Base-by-base conservation (phyloP, 176 grass and related monocot species). In the Elymus sibiricus region DNA sequence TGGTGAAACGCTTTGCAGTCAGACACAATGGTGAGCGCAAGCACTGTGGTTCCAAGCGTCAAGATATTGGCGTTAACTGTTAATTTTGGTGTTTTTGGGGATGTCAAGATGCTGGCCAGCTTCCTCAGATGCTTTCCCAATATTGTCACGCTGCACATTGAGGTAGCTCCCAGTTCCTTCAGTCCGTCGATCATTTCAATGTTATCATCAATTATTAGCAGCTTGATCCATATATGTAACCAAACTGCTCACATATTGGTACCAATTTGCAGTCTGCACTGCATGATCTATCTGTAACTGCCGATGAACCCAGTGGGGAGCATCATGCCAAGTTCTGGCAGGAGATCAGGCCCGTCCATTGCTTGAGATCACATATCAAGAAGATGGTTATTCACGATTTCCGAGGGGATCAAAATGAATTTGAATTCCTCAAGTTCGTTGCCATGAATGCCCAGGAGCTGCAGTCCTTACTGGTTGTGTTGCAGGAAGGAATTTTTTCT, bases 111-210 rank as follows among this genome's bases (percentile, higher is more conserved):
- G 78, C 8, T 83, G 40, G 16, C 22, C 79, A 49, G 32, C 38
- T 79, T 86, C 70, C 56, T 87, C 14, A 86, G 73, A 83, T 83
- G 79, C 79, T 90, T 83, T 58, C 64, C 88, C 28, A 12, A 78
- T 15, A 9, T 87, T 16, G 72, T 64, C 25, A 70, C 47, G 0
- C 83, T 90, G 9, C 83, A 90, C 16, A 74, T 74, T n/a, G n/a
- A 74, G 70, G 70, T 74, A 46, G 11, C 70, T 44, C 6, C 5
- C n/a, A 9, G 6, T 46, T 46, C 40, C 39, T 74, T 46, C 11
- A 73, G 22, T 73, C 39, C 6, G 28, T 66, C 14, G 2, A 73
- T 15, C 39, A 44, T 24, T 44, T 72, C 5, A 65, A 31, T 65
- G 28, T 27, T 65, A 65, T 65, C 12, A 58, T 58, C 49, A 53